Evolutionary conservation across 116 monocot species (phyloP), one percentile per base, ranked within the genome.

Genomic region (Cymodocea nodosa): DNA sequence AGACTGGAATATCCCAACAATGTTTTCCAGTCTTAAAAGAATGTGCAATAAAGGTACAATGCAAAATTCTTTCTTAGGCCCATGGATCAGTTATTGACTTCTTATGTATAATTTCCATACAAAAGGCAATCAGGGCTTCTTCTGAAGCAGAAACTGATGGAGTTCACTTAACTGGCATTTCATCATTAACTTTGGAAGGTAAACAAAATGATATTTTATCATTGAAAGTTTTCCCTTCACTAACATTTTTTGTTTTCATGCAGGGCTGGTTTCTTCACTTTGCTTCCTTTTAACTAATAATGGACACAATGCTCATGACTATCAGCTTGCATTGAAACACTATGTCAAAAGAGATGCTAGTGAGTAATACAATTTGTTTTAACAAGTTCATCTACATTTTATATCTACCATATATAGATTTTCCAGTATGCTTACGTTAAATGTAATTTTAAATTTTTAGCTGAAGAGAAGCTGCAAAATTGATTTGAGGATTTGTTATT

Each of bases 111-210:
- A 51, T 68, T 69, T 69, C 20, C 70, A 36, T 69, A n/a, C 49
- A 78, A 13, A 70, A 97, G 97, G 97, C 91, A 76, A 85, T 97
- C 71, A 90, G 83, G 78, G 85, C 83, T 82, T 77, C 80, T 74
- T 65, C 79, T 70, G 90, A 97, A 71, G 73, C 73, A 71, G 91
- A 81, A 35, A 63, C 81, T 56, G 68, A 65, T 15, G 78, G 50
- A 62, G 55, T 25, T 19, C 66, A 68, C 80, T 79, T 97, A 71
- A 90, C 83, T 82, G 91, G 97, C 61, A 73, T 82, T 15, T 78
- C 87, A 56, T 64, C 81, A 61, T 70, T 82, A 59, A 82, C 73
- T 25, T 75, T 97, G 48, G 90, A 90, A 49, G 83, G 97, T 90
- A 82, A 23, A 56, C 18, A 8, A 35, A 23, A 30, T 17, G 23